Evolutionary conservation across 345 rosid genomes (phyloP), one percentile per base, ranked within the genome.

Genomic region (Bruguiera gymnorhiza): DNA sequence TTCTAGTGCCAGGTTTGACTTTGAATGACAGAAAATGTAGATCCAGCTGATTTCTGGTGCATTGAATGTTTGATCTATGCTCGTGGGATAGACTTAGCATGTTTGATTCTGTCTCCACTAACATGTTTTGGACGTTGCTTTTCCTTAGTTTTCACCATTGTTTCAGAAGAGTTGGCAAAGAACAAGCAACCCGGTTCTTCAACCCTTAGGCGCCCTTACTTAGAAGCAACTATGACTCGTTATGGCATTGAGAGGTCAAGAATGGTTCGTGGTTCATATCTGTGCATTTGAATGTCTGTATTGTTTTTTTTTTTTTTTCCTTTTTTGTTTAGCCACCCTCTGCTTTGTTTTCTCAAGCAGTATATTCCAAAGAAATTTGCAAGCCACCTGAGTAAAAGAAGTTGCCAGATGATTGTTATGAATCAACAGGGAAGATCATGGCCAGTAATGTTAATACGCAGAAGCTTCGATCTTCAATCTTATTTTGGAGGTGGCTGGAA

Each of bases 351-450:
- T 37, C 53, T 23, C 15, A 37, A 64, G 57, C 75, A 72, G 70
- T 21, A 24, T 11, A 31, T 72, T 11, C 70, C 70, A 9, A 23
- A 4, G 59, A 19, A 18, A 16, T 72, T 72, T 23, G 52, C 76
- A 31, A 65, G 36, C 32, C 48, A 37, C 30, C 58, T 72, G 54
- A 29, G 5, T 2, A 19, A 51, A 8, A 51, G 26, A 32, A 18
- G 50, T 52, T n/a, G 50, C 52, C 27, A 58, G 66, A 9, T 48
- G 64, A 36, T 66, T 59, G 27, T 72, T 65, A 23, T 27, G 34
- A 23, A 72, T 58, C 46, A 66, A 51, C 8, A 65, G 21, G 76
- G 70, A 29, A 66, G 50, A 37, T 46, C 66, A 27, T 72, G 76
- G 76, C 70, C 76, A 20, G 65, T 46, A 58, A 36, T 5, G 23